phyloP scores from a whole-genome alignment of 192 early-diverging fungal species.

The Phycomyces nitens region DNA sequence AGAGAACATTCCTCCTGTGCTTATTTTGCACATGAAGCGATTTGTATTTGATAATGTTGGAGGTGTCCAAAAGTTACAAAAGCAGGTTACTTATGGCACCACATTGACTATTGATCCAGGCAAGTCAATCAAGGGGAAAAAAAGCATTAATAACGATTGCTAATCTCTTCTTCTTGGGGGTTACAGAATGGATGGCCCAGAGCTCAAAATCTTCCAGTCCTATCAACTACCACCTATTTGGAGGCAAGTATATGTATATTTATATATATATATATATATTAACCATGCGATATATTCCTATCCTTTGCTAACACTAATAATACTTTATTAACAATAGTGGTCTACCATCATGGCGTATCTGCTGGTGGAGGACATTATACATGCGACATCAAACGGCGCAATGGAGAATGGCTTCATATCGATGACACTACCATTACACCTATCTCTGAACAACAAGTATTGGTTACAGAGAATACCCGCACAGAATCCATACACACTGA shows the following conservation, averaged over 20 bases:
- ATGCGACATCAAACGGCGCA: slow-evolving; percentile 76
- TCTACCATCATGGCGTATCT: slow-evolving; percentile 90
- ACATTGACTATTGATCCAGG: slow-evolving; percentile 62
- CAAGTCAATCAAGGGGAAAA: slow-evolving; percentile 31
- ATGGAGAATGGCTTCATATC: slow-evolving; percentile 83
- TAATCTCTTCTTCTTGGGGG: no score
- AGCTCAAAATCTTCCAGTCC: slow-evolving; percentile 37
- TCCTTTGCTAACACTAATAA: no score
- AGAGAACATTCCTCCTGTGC: slow-evolving; percentile 81
- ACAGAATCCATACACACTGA: slow-evolving; percentile 40
- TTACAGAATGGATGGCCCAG: slow-evolving; percentile 61
- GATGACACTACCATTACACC: slow-evolving; percentile 81
- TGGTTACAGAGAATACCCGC: slow-evolving; percentile 36
- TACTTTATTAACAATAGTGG: slow-evolving; percentile 46
- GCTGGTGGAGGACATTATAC: slow-evolving; percentile 97
- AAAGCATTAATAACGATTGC: no score
- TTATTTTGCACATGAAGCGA: slow-evolving; percentile 92
- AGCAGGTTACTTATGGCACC: slow-evolving; percentile 72
- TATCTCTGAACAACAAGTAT: slow-evolving; percentile 58
- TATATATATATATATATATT: slow-evolving; percentile 9
- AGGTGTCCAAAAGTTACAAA: slow-evolving; percentile 80
- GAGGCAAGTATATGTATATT: slow-evolving; percentile 37
- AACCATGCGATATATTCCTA: slow-evolving; percentile 16
- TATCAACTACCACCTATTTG: slow-evolving; percentile 70
- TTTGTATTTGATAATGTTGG: slow-evolving; percentile 80